Percentiles rank a stretch among this genome's conserved stretches.
phyloP scores from a whole-genome alignment of 2,329 filamentous ascomycete species.

The Acarospora socialis region DNA sequence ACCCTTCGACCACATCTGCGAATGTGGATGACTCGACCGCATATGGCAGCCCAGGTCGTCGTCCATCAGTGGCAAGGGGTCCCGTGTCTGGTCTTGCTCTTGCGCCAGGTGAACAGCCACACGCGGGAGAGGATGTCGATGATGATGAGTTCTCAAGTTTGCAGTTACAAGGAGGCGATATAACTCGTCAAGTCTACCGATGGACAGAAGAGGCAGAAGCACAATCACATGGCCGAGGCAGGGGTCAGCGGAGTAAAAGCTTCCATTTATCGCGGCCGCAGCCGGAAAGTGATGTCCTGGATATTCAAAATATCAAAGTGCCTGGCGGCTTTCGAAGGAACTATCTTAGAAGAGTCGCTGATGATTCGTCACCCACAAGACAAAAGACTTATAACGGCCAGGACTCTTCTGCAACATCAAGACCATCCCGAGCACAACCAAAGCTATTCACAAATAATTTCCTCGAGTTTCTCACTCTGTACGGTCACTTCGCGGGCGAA shows the following conservation, averaged over 20 bases:
- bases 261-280: constrained; percentile 66
- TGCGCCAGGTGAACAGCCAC: constrained; percentile 22
- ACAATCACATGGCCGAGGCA: constrained; percentile 40
- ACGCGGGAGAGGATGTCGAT: constrained; percentile 27
- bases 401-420: constrained; percentile 25
- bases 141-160: constrained; percentile 88
- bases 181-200: constrained; percentile 87
- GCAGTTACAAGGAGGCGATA: constrained; percentile 82
- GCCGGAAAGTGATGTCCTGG: constrained; percentile 63
- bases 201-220: constrained; percentile 85
- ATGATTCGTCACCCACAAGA: constrained; percentile 34
- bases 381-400: not conserved
- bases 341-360: constrained; percentile 64
- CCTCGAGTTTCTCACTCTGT: constrained; percentile 86
- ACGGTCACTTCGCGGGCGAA: constrained; percentile 95
- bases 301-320: constrained; percentile 82
- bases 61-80: constrained; percentile 20
- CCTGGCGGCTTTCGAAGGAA: constrained; percentile 90
- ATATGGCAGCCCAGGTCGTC: constrained; percentile 22
- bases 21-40: constrained; percentile 26
- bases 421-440: constrained; percentile 31
- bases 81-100: constrained; percentile 17
- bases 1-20: too few relatives aligned
- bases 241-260: constrained; percentile 69
- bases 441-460: constrained; percentile 81